Base-by-base conservation (phyloP, 139 green algal species). In the Diplosphaera chodatii region DNA sequence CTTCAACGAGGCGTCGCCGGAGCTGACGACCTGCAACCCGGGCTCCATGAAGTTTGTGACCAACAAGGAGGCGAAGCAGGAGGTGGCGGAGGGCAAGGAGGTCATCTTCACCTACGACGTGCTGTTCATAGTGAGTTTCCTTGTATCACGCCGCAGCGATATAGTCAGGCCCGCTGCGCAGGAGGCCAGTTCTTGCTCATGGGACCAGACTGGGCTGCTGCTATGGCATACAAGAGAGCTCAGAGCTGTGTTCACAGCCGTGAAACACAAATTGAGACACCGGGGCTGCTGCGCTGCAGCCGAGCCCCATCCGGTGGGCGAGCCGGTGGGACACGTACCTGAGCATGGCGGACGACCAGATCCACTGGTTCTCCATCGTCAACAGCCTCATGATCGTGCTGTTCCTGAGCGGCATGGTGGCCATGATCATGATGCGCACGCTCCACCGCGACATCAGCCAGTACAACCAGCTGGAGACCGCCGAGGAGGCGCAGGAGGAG, bases 361-460 rank as follows among this genome's bases (percentile, higher is more conserved):
- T 99, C 74, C 94, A 98, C 82, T 98, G 94, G 94, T 99, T 99
- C 84, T 95, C 87, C 63, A 97, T 99, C 82, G 91, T 99, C 67
- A 99, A 99, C 87, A 94, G 82, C n/a, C 80, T 97, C 41, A 98
- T 99, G 94, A 98, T 99, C 66, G 94, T 99, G 71, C 82, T 99
- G 13, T 98, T 99, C 88, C 86, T 99, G 33, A 88, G 84, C 1
- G 95, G 90, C 73, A 99, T 99, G 94, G 91, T 99, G 23, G 95
- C 94, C 63, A 96, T 99, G 89, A 99, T 99, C 85, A 97, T 99
- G 90, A 81, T 97, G 79, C 85, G 95, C 68, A 98, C 91, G 2
- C 87, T 99, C 68, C 87, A 90, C 72, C 83, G 92, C 23, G 94
- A 99, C 75, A 98, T 99, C 78, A 89, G 87, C 18, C 92, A 93